Base-by-base conservation (phyloP, 1,284 basidiomycete species). In the Sphagnurus paluster region DNA sequence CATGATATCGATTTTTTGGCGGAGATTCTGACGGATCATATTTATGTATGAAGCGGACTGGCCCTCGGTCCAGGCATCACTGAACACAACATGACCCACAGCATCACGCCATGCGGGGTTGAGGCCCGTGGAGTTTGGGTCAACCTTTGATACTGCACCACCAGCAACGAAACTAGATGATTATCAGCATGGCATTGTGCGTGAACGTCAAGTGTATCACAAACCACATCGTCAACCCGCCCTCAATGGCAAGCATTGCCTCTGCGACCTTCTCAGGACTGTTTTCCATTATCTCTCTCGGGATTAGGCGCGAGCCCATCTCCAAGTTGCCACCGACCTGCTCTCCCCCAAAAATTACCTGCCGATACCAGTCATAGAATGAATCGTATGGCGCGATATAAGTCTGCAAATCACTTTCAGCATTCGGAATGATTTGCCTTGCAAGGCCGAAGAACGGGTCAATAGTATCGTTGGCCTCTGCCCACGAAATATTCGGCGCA, bases 21-120 rank as follows among this genome's bases (percentile, higher is more conserved):
- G 57, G 9, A 61, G 25, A 6, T 20, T n/a, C 34, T 58, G 34
- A 14, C 39, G 52, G 1, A 46, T 30, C 17, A 37, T 20, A 10
- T 58, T 26, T 9, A 75, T 67, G 0, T 58, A 59, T 0, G 50
- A 41, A 3, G 49, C 39, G 0, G 64, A 48, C 1, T 62, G 34
- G 4, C 61, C 62, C 19, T 72, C 68, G 0, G 52, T 42, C 74
- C 74, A 75, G 5, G 9, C 24, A 5, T 39, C 37, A 4, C 44
- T 56, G 13, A 58, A 49, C 7, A 56, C 29, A 8, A 59, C 46
- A 39, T 69, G 59, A 5, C 62, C 55, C 19, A 75, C 33, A 2
- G 70, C 66, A 7, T 64, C 59, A 4, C 74, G 61, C 73, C 73
- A 76, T 3, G 65, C 67, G 4, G 73, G 74, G 50, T 74, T 70